Conservation (phyloP, 176 grass and related monocot genomes). For the Stipa capillata region DNA sequence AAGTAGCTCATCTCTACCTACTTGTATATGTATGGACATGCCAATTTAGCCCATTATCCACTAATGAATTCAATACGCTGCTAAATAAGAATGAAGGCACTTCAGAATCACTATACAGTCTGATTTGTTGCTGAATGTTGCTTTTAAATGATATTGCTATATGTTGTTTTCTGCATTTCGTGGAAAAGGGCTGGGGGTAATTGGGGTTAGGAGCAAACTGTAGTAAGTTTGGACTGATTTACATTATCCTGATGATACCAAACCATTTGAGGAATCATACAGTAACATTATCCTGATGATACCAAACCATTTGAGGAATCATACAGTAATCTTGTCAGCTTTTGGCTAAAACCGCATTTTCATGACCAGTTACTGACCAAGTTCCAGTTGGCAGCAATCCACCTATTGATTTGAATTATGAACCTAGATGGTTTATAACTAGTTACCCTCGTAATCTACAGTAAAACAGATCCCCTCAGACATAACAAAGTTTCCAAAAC, state of each 20-base stretch:
- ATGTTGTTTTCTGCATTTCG: background rate
- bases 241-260: background rate
- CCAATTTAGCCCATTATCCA: background rate
- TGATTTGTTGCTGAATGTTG: background rate
- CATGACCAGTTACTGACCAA: background rate
- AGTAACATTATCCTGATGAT: too few relatives aligned
- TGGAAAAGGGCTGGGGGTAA: background rate
- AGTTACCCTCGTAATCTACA: background rate
- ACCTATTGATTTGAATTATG: background rate
- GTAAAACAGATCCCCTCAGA: background rate
- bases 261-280: background rate
- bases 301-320: too few relatives aligned
- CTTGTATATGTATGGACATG: background rate
- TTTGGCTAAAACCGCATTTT: background rate
- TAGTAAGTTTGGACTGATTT: background rate
- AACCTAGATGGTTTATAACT: background rate
- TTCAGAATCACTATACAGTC: background rate
- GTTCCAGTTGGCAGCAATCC: background rate
- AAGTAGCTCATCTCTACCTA: background rate
- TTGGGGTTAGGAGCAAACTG: background rate
- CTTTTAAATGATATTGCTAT: background rate
- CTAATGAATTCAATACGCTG: background rate
- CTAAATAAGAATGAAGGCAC: background rate
- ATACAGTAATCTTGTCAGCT: background rate
- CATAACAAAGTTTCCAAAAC: background rate